Base-by-base conservation (phyloP, 257 asterid species). In the Penstemon davidsonii region DNA sequence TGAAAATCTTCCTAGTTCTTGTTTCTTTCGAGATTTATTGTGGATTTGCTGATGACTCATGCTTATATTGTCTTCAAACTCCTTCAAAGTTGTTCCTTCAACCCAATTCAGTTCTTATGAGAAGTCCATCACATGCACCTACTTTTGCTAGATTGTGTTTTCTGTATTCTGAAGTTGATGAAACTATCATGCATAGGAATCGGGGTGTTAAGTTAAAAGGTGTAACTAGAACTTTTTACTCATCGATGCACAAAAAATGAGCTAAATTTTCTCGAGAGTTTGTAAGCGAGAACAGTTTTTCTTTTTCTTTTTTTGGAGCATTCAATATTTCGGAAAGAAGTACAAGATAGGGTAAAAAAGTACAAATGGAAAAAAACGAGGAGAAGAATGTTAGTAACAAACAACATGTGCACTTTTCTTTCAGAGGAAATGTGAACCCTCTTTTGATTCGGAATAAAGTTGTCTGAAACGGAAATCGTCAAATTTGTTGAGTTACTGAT, bases 21-120 rank as follows among this genome's bases (percentile, higher is more conserved):
- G 0, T 6, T 49, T 49, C 54, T 62, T 73, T 67, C 12, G 55
- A 37, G 0, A 15, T 15, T 15, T 15, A 15, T 15, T 62, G 66
- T 54, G 55, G 61, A 55, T 56, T 15, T 36, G 49, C 55, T 40
- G 37, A 44, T 60, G 83, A 89, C 96, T 53, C 77, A 78, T 67
- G 54, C 19, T 49, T 10, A 49, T 11, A 49, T 4, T 4, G 11
- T 6, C 10, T 15, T 10, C 54, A 3, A 49, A 15, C 4, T 49
- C 18, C 10, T 15, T 10, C 54, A 3, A 49, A 15, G n/a, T 49
- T 12, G 4, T 49, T 49, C 2, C 15, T 49, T 9, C 5, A 49
- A 2, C n/a, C 18, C 51, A 46, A 25, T 25, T 25, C 33, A 25
- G 2, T 25, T 49, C 54, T 49, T 49, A 49, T 49, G n/a, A 49